These are phyloP conservation scores for Saturnispora gosingensis DNA, from an alignment of 805 yeast genomes.

Conservation along the genomic window DNA sequence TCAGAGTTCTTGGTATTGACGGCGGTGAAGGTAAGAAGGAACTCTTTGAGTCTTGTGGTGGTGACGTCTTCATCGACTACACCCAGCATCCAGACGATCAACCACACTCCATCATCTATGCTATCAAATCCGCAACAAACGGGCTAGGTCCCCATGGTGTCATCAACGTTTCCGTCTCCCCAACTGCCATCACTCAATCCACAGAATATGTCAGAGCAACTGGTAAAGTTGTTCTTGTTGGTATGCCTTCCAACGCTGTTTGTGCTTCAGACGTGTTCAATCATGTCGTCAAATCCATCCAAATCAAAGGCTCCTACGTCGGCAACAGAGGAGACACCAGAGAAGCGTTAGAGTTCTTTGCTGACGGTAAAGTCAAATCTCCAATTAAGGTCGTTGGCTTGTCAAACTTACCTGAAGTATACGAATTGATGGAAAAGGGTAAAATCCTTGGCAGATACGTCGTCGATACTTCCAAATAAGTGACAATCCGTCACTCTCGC, in stretches of 20 bases:
- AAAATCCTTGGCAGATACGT: slow-evolving; percentile 58
- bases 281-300: slow-evolving; percentile 46
- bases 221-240: slow-evolving; percentile 54
- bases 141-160: slow-evolving; percentile 45
- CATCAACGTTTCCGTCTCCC: slow-evolving; percentile 45
- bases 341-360: slow-evolving; percentile 48
- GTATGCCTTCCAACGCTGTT: slow-evolving; percentile 55
- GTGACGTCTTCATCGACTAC: slow-evolving; percentile 40
- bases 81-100: slow-evolving; percentile 21
- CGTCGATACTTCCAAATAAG: slow-evolving; percentile 39
- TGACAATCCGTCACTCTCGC: neutral
- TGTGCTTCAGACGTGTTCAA: slow-evolving; percentile 42
- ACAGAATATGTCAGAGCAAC: slow-evolving; percentile 35
- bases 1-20: slow-evolving; percentile 39
- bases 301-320: slow-evolving; percentile 48
- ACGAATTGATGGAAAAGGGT: slow-evolving; percentile 50
- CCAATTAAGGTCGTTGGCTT: slow-evolving; percentile 49
- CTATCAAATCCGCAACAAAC: slow-evolving; percentile 32
- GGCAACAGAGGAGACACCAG: slow-evolving; percentile 54
- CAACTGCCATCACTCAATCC: slow-evolving; percentile 37
- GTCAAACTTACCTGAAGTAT: slow-evolving; percentile 39
- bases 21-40: slow-evolving; percentile 40
- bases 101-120: slow-evolving; percentile 32
- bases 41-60: slow-evolving; percentile 34
- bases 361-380: slow-evolving; percentile 42